Conservation (phyloP, 768 basidiomycete species). For the Mrakia hoshinonis region DNA sequence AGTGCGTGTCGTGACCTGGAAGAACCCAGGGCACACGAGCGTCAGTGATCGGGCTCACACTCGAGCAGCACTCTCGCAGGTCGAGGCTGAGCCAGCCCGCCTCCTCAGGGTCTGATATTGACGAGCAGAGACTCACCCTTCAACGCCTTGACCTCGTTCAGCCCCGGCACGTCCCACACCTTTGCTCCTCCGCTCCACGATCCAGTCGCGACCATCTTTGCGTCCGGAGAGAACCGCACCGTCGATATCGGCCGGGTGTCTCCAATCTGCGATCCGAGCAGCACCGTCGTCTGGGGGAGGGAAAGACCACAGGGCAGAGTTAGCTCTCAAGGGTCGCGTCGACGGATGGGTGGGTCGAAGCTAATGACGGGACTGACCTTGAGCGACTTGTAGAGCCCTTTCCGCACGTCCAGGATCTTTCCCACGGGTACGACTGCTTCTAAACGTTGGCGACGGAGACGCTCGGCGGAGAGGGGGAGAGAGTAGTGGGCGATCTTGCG, state of each 20-base stretch:
- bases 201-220: constrained; percentile 75
- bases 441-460: constrained; percentile 64
- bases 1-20: constrained; percentile 74
- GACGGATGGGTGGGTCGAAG: not conserved
- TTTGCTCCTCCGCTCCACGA: constrained; percentile 95
- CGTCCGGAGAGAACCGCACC: constrained; percentile 90
- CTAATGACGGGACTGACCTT: constrained; percentile 53
- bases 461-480: constrained; percentile 43
- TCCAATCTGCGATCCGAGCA: constrained; percentile 94
- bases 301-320: not conserved
- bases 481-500: constrained; percentile 85
- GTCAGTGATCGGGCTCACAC: not conserved
- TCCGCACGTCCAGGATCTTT: constrained; percentile 82
- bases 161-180: constrained; percentile 88
- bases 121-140: constrained; percentile 49
- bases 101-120: not conserved
- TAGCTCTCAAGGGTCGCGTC: constrained; percentile 39
- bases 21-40: not conserved
- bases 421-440: constrained; percentile 80
- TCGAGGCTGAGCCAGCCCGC: not conserved
- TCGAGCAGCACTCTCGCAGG: not conserved
- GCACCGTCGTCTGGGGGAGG: constrained; percentile 42
- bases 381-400: constrained; percentile 77
- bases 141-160: constrained; percentile 65
- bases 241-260: constrained; percentile 90